A percentile compares a stretch with the other conserved stretches of the same genome.
Conservation (phyloP, 306 rosid genomes). For the Prunus salicina region DNA sequence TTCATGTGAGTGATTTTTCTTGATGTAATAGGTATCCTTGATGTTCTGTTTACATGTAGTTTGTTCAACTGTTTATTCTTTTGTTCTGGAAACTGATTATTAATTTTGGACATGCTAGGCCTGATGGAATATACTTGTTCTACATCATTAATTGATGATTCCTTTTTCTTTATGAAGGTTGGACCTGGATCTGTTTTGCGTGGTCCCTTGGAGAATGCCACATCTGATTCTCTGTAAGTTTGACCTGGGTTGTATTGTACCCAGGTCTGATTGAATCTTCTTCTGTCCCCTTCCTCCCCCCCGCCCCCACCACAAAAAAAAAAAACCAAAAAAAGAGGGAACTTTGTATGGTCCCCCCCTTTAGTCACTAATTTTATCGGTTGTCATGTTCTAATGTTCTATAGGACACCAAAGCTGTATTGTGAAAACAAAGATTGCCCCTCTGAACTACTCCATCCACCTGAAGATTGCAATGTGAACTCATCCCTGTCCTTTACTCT, state of each 20-base stretch:
- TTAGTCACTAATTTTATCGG: slow-evolving; percentile 18
- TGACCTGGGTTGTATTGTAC: slow-evolving; percentile 22
- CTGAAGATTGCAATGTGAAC: slow-evolving; percentile 98
- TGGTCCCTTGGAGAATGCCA: slow-evolving; percentile 88
- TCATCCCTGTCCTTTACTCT: slow-evolving; percentile 91
- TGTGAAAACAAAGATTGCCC: slow-evolving; percentile 80
- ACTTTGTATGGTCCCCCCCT: slow-evolving; percentile 2
- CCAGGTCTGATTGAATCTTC: slow-evolving; percentile 11
- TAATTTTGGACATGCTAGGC: neutral
- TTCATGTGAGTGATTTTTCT: slow-evolving; percentile 61
- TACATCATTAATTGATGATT: slow-evolving; percentile 3
- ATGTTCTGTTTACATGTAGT: neutral
- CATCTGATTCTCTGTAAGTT: slow-evolving; percentile 77
- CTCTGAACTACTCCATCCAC: slow-evolving; percentile 75
- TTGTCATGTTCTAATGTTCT: slow-evolving; percentile 29
- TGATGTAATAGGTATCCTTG: neutral
- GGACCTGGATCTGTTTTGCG: slow-evolving; percentile 96
- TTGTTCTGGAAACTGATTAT: neutral
- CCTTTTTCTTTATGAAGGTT: slow-evolving; percentile 52
- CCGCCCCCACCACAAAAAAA: neutral
- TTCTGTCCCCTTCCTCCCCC: neutral
- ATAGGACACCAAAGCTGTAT: slow-evolving; percentile 82
- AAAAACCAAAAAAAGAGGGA: neutral
- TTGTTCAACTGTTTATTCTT: neutral
- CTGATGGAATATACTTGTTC: neutral